phyloP scores from a whole-genome alignment of 257 asterid genomes.

The Ehretia macrophylla region DNA sequence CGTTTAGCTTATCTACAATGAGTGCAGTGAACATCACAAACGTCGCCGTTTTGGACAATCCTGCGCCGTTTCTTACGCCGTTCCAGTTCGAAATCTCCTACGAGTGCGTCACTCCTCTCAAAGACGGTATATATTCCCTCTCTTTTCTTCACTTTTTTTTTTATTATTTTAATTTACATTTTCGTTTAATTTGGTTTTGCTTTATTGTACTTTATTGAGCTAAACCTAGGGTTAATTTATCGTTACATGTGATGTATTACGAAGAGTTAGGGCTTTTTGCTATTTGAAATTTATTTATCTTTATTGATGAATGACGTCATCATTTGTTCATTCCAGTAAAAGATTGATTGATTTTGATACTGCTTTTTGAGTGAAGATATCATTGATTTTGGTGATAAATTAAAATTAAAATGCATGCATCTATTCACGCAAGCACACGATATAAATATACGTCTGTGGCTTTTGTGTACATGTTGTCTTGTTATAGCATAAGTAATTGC shows the following conservation, averaged over 20 bases:
- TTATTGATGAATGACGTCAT: not conserved
- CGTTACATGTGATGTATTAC: too few species aligned
- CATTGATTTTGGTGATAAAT: too few species aligned
- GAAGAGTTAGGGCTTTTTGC: not conserved
- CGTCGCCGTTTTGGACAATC: constrained; percentile 92
- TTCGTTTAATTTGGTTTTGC: not conserved
- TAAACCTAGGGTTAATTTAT: not conserved
- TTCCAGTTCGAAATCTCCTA: constrained; percentile 97
- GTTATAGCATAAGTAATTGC: too few species aligned
- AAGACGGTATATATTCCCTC: constrained; percentile 52
- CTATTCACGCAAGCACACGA: too few species aligned
- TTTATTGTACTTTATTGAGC: not conserved
- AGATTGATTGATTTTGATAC: not conserved
- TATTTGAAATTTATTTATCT: not conserved
- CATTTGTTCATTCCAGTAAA: not conserved
- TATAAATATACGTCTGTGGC: not conserved
- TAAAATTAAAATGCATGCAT: not conserved
- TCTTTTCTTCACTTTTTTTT: not conserved
- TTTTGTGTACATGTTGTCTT: too few species aligned
- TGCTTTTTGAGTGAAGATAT: not conserved
- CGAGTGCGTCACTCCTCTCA: constrained; percentile 82
- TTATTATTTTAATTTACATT: constrained; percentile 1
- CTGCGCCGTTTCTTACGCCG: constrained; percentile 76
- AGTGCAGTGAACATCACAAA: constrained; percentile 89
- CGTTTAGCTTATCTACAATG: constrained; percentile 32